These are phyloP conservation scores for Mortierella sp. DNA, from an alignment of 371 early-diverging fungal species.

Conservation along the genomic window DNA sequence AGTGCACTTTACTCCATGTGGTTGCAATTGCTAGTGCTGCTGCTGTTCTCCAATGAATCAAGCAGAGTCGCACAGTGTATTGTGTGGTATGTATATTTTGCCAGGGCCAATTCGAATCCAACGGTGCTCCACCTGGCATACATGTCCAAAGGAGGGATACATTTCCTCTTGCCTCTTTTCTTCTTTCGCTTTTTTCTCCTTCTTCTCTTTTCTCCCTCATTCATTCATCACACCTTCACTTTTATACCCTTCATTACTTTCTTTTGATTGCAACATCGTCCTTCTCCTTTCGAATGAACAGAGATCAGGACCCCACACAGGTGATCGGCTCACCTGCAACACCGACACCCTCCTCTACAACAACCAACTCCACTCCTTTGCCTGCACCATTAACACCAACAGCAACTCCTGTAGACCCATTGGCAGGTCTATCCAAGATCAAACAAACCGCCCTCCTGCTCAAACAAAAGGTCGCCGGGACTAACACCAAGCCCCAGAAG, in stretches of 20 bases:
- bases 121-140: neutral
- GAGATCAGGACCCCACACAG: constrained; percentile 46
- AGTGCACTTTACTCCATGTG: too few relatives aligned
- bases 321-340: constrained; percentile 20
- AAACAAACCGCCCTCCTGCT: constrained; percentile 51
- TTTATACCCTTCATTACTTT: neutral
- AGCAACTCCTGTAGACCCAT: neutral
- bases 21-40: too few relatives aligned
- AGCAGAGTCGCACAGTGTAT: neutral
- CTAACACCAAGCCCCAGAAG: constrained; percentile 33
- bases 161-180: neutral
- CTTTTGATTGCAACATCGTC: neutral
- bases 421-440: constrained; percentile 49
- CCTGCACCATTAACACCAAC: neutral
- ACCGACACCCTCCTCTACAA: neutral
- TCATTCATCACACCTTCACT: neutral
- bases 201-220: neutral
- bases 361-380: neutral
- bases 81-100: neutral
- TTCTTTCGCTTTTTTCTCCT: neutral
- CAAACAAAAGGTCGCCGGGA: constrained; percentile 53
- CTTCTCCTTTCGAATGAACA: constrained; percentile 31
- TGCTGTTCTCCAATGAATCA: too few relatives aligned
- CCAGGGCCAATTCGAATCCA: constrained; percentile 1
- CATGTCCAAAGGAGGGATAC: neutral